Percentiles rank a stretch among this genome's conserved stretches.
phyloP scores from a whole-genome alignment of 73 alveolate species.

The Paramecium primaurelia region DNA sequence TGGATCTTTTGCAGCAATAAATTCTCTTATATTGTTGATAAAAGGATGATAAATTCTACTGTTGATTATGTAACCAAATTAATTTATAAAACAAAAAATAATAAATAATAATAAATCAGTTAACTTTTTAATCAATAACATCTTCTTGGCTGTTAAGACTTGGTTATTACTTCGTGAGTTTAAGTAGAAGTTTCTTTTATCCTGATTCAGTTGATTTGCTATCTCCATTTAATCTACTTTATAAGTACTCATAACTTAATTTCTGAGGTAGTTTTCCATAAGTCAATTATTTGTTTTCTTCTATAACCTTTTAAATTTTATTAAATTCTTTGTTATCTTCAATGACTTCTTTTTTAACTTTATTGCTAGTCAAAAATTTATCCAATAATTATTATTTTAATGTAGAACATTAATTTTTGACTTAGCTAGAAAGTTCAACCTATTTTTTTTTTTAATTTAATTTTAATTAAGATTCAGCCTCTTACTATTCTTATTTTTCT shows the following conservation, averaged over 20 bases:
- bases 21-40: constrained; percentile 4
- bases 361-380: neutral
- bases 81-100: neutral
- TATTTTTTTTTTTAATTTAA: neutral
- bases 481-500: neutral
- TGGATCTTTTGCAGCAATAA: constrained; percentile 29
- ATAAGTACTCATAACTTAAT: neutral
- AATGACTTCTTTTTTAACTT: neutral
- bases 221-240: neutral
- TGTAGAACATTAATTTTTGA: neutral
- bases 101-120: neutral
- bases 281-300: neutral
- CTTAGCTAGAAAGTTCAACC: neutral
- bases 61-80: neutral
- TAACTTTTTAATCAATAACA: neutral
- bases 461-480: neutral
- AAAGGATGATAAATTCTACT: neutral
- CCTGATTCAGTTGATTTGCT: neutral
- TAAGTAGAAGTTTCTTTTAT: neutral
- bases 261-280: neutral
- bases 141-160: neutral
- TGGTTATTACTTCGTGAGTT: neutral
- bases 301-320: neutral
- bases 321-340: neutral
- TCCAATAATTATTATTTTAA: neutral